Percentiles rank a stretch among this genome's conserved stretches.
Conservation (phyloP, 352 stramenopile species). For the Thraustotheca clavata region DNA sequence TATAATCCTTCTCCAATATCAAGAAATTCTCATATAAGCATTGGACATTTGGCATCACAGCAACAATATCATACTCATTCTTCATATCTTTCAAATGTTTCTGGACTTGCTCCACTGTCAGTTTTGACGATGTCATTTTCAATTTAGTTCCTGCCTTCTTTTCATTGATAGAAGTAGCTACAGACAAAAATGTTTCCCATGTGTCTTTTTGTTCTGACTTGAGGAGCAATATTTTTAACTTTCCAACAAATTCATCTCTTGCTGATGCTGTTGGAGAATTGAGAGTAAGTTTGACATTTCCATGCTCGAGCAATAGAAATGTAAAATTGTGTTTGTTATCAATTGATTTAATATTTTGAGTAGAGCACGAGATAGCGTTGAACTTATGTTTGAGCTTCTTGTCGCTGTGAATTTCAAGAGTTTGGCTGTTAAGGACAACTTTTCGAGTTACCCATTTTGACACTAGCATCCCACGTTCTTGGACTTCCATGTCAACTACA, state of each 20-base stretch:
- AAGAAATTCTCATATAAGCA: constrained; percentile 7
- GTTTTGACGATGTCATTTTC: neutral
- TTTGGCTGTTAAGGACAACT: neutral
- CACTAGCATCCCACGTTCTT: neutral
- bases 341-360: neutral
- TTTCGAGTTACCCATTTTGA: neutral
- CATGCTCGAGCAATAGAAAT: constrained; percentile 1
- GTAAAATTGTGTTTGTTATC: neutral
- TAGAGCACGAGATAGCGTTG: neutral
- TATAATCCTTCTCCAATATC: constrained; percentile 1
- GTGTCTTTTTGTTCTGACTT: neutral
- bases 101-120: neutral
- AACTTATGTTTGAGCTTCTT: constrained; percentile 1
- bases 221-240: no score
- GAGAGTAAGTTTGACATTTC: neutral
- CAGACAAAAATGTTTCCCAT: neutral
- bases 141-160: neutral
- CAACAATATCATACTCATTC: neutral
- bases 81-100: constrained; percentile 12
- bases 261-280: neutral
- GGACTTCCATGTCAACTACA: constrained; percentile 6
- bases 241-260: neutral
- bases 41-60: neutral
- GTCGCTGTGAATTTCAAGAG: neutral
- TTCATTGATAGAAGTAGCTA: constrained; percentile 5